Base-by-base conservation (phyloP, 176 grass and related monocot genomes). In the Ampelocalamus luodianensis region DNA sequence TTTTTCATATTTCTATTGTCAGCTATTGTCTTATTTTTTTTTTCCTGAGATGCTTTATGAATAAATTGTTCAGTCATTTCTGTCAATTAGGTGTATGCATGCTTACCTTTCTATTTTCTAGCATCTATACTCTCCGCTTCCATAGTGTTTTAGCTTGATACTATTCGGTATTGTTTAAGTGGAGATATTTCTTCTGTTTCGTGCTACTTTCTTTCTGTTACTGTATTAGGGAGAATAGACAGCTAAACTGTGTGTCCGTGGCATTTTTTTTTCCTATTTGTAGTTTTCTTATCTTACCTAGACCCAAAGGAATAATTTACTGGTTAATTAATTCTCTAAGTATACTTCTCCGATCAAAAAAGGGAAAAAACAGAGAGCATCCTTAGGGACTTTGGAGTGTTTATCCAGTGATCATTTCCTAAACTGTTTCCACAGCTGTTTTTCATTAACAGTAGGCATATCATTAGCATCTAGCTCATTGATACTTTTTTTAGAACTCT, bases 31-130 rank as follows among this genome's bases (percentile, higher is more conserved):
- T 24, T 7, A 12, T 22, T 60, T 58, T 77, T 46, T n/a, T n/a
- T 77, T 77, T 46, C 16, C 4, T 74, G 15, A 18, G 16, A 67
- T 78, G 50, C 3, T 84, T 75, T 55, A 10, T 67, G 15, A 76
- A 9, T 16, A 0, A 46, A 46, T 10, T 14, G 10, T 20, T 77
- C 11, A 36, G 56, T 46, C 11, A 37, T 60, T 85, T 62, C 17
- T 23, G 26, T 54, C 1, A 2, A 5, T 22, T 39, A 44, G 10
- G 16, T 60, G 56, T 59, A 23, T 24, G 56, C 58, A 24, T 5
- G 1, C 58, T 60, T 63, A 0, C 39, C n/a, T 39, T 36, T 34
- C 26, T 11, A 20, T 55, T 26, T 49, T 16, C 24, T 8, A 5
- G 24, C 66, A 72, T 3, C 24, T 43, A 11, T 53, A 26, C 45